Percentiles rank a stretch among this genome's conserved stretches.
These are phyloP conservation scores for Barbatosphaeria neglecta DNA, from an alignment of 495 filamentous ascomycete species.

Conservation along the genomic window DNA sequence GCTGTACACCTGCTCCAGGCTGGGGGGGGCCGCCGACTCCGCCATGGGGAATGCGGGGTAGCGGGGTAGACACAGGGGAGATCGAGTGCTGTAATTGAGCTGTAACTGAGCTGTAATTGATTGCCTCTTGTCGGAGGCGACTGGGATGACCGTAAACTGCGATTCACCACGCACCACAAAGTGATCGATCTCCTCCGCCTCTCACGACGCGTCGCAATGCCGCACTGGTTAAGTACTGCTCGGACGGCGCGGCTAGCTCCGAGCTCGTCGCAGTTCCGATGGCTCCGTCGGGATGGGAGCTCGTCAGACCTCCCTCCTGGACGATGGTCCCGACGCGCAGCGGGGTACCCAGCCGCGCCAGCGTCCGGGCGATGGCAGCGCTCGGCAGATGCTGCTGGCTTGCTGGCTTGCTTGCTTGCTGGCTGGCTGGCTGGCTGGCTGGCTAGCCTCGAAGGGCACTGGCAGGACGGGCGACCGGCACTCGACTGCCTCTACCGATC, in stretches of 20 bases:
- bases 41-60: neutral
- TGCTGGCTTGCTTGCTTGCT: neutral
- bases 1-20: constrained; percentile 7
- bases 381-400: neutral
- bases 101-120: no score
- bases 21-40: no score
- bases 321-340: neutral
- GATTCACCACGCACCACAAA: no score
- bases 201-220: no score
- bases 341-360: no score
- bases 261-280: neutral
- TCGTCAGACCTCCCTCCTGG: neutral
- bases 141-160: no score
- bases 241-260: neutral
- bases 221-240: no score
- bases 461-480: neutral
- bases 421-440: neutral
- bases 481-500: no score
- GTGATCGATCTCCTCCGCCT: no score
- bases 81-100: neutral
- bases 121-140: no score
- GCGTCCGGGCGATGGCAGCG: neutral
- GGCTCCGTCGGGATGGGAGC: neutral
- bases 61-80: neutral
- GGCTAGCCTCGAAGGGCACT: neutral